phyloP scores from a whole-genome alignment of 768 basidiomycete species.

The Auriscalpium microsporum region DNA sequence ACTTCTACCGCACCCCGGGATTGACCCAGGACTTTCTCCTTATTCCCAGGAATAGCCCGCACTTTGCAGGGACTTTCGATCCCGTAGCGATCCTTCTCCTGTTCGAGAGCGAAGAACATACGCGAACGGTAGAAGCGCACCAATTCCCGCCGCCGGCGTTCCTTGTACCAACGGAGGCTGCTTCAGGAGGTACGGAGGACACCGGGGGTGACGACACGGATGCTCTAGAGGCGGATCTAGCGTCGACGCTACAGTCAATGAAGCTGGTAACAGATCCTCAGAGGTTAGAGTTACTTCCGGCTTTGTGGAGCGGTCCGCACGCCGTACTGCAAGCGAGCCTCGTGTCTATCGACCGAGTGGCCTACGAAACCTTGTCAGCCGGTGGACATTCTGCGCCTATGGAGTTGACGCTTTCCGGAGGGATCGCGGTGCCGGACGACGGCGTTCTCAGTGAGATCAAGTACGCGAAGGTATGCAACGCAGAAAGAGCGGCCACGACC shows the following conservation, averaged over 20 bases:
- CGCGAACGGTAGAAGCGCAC: slow-evolving; percentile 50
- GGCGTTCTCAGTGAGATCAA: slow-evolving; percentile 40
- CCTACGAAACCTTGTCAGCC: slow-evolving; percentile 34
- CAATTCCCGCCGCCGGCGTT: slow-evolving; percentile 61
- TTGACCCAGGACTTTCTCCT: slow-evolving; percentile 73
- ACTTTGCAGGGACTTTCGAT: slow-evolving; percentile 60
- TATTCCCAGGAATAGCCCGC: slow-evolving; percentile 60
- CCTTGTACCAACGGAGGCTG: neutral
- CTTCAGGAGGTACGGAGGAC: neutral
- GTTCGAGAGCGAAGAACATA: slow-evolving; percentile 39
- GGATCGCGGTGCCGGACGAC: slow-evolving; percentile 46
- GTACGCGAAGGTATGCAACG: slow-evolving; percentile 41
- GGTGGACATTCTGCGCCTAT: slow-evolving; percentile 13
- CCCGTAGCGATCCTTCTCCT: slow-evolving; percentile 60
- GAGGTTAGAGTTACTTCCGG: slow-evolving; percentile 27
- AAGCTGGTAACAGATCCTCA: slow-evolving; percentile 31
- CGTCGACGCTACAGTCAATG: slow-evolving; percentile 33
- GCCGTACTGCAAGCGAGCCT: slow-evolving; percentile 38
- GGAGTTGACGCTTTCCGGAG: slow-evolving; percentile 35
- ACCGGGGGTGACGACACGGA: slow-evolving; percentile 4
- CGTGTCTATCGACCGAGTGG: slow-evolving; percentile 37
- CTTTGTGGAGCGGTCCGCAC: slow-evolving; percentile 29
- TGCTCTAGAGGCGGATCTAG: slow-evolving; percentile 30
- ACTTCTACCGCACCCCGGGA: slow-evolving; percentile 50
- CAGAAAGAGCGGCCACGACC: neutral